These are phyloP conservation scores for Suhomyces guaymorum DNA, from an alignment of 1,139 yeast genomes.

Conservation along the genomic window DNA sequence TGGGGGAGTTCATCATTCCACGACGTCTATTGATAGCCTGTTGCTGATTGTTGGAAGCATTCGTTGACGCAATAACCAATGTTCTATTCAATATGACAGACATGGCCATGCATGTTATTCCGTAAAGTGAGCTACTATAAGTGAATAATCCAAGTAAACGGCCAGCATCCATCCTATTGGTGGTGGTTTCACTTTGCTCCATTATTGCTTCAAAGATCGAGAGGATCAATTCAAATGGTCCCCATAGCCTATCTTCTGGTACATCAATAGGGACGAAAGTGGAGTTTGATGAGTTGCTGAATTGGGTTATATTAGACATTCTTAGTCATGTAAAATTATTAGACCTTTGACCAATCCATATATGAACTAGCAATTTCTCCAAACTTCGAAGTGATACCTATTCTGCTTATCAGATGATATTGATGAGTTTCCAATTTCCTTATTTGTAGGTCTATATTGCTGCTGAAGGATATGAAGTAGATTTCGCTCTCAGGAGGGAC, in stretches of 20 bases:
- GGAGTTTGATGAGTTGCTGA: background rate
- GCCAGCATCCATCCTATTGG: constrained; percentile 17
- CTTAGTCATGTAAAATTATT: background rate
- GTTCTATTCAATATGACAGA: constrained; percentile 68
- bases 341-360: too few species aligned
- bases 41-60: constrained; percentile 34
- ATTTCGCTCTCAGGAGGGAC: too few species aligned
- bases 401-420: too few species aligned
- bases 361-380: too few species aligned
- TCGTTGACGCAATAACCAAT: constrained; percentile 63
- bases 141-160: constrained; percentile 25
- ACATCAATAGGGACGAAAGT: background rate
- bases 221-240: constrained; percentile 15
- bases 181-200: constrained; percentile 23
- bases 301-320: background rate
- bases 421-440: too few species aligned
- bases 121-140: constrained; percentile 40
- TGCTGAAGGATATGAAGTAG: too few species aligned
- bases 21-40: constrained; percentile 12
- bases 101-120: constrained; percentile 54
- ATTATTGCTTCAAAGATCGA: constrained; percentile 26
- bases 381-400: too few species aligned
- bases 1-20: constrained; percentile 14
- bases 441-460: too few species aligned
- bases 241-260: constrained; percentile 2